A percentile compares a stretch with the other conserved stretches of the same genome.
phyloP scores from a whole-genome alignment of 352 stramenopile genomes.

The Globisporangium cystogenes region DNA sequence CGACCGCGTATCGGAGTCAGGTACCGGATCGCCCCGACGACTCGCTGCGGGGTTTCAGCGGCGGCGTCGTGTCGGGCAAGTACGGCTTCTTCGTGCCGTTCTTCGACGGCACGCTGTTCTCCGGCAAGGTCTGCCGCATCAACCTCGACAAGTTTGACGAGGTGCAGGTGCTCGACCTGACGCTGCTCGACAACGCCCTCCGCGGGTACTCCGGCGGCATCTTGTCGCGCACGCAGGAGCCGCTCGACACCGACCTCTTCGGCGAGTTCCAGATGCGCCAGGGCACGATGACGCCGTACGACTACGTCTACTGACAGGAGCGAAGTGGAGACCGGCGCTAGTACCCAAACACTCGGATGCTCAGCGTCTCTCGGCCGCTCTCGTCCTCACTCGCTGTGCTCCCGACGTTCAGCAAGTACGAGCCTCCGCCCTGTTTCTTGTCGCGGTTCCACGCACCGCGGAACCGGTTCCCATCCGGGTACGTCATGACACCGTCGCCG shows the following conservation, averaged over 20 bases:
- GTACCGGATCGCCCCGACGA: constrained; percentile 57
- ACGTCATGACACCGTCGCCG: constrained; percentile 75
- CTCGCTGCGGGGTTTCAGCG: constrained; percentile 60
- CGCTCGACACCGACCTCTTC: constrained; percentile 52
- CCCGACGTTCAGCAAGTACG: constrained; percentile 43
- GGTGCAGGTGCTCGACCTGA: constrained; percentile 69
- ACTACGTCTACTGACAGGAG: constrained; percentile 48
- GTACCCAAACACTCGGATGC: constrained; percentile 42
- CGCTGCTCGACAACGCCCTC: constrained; percentile 33
- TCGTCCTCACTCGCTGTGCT: constrained; percentile 4
- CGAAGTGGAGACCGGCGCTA: constrained; percentile 6
- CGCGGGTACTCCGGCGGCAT: constrained; percentile 48
- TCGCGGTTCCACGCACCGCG: constrained; percentile 86
- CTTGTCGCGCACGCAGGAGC: constrained; percentile 37
- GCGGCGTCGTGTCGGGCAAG: constrained; percentile 63
- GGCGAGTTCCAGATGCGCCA: constrained; percentile 51
- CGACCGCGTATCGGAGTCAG: constrained; percentile 47
- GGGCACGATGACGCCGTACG: constrained; percentile 61
- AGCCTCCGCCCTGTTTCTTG: constrained; percentile 80
- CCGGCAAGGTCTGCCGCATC: constrained; percentile 69
- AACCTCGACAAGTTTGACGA: constrained; percentile 78
- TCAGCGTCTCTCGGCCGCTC: constrained; percentile 8
- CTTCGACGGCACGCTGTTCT: constrained; percentile 62
- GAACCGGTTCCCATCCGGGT: constrained; percentile 76
- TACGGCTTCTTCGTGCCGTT: constrained; percentile 80